Evolutionary conservation across 1,284 basidiomycete species (phyloP).

Genomic region (Calocybe gambosa): DNA sequence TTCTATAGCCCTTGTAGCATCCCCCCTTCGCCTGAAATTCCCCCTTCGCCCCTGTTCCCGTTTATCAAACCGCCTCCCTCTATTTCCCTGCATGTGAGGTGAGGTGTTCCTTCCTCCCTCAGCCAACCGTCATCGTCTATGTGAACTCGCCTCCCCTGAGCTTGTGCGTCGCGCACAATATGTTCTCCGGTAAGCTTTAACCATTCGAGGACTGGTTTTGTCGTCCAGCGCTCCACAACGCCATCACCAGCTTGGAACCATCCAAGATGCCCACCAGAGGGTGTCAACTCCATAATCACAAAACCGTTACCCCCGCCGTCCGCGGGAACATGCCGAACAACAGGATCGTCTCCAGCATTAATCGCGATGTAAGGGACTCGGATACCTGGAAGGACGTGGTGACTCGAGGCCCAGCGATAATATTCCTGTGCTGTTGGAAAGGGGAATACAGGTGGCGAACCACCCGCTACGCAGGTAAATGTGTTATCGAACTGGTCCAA

Average conservation of each 20-base stretch:
- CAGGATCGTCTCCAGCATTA: constrained; percentile 90
- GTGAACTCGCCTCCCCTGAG: constrained; percentile 26
- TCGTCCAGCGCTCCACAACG: constrained; percentile 60
- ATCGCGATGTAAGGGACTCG: constrained; percentile 75
- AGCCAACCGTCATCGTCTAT: constrained; percentile 52
- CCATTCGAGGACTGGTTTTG: constrained; percentile 73
- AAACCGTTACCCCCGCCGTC: constrained; percentile 55
- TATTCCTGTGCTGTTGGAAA: constrained; percentile 76
- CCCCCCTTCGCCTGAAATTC: constrained; percentile 17
- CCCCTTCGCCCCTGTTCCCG: constrained; percentile 29
- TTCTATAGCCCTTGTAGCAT: constrained; percentile 36
- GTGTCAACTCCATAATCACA: constrained; percentile 71
- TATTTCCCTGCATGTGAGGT: constrained; percentile 42
- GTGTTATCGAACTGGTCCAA: constrained; percentile 58
- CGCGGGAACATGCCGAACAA: constrained; percentile 62
- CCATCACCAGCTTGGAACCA: constrained; percentile 73
- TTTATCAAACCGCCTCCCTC: constrained; percentile 35
- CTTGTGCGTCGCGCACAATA: constrained; percentile 31
- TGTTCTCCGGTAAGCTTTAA: constrained; percentile 53
- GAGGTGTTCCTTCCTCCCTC: constrained; percentile 46
- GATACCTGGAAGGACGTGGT: constrained; percentile 49
- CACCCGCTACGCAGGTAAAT: constrained; percentile 74
- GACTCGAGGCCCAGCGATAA: constrained; percentile 67
- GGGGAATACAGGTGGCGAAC: constrained; percentile 75
- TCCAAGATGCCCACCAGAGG: constrained; percentile 87